Evolutionary conservation across 352 stramenopile species (phyloP), one percentile per base, ranked within the genome.

Genomic region (Saprolegnia parasitica): DNA sequence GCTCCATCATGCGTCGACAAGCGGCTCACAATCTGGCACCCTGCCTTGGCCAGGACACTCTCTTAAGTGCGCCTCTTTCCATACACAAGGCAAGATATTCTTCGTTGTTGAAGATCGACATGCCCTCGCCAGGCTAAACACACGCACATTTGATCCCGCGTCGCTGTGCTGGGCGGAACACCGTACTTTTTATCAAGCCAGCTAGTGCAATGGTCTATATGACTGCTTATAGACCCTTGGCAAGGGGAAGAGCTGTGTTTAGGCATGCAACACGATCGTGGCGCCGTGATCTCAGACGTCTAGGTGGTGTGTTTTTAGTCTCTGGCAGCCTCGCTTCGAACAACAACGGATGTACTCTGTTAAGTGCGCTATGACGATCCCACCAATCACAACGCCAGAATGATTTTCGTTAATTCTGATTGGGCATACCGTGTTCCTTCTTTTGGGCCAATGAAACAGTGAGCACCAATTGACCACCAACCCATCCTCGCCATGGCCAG

Each of bases 401-500:
- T 5, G 29, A 5, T 5, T 35, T 35, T 49, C 10, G 13, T 10
- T 10, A 49, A 1, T 49, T 63, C 21, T 11, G 35, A 63, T 63
- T 63, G 56, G 56, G 16, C 40, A 29, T 50, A 63, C 49, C 26
- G 9, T 29, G 24, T 2, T 49, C 11, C 8, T 4, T 32, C 46
- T 1, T 18, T 29, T 29, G 16, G 35, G 35, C 56, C 56, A 63
- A 63, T 63, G 24, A 63, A 63, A 40, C 4, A 56, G 21, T 35
- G 6, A 42, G 54, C 24, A 37, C 23, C 21, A 61, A 18, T 61
- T 61, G 42, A 49, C 54, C 49, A 56, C 15, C 49, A 56, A 61
- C 1, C 23, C 24, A n/a, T n/a, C 35, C 32, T 37, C 56, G 23
- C n/a, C 15, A 63, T 63, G 56, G 35, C 29, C 15, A 49, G 13